Percentiles rank a stretch among this genome's conserved stretches.
Conservation (phyloP, 148 eudicot genomes). For the Suaeda aralocaspica region DNA sequence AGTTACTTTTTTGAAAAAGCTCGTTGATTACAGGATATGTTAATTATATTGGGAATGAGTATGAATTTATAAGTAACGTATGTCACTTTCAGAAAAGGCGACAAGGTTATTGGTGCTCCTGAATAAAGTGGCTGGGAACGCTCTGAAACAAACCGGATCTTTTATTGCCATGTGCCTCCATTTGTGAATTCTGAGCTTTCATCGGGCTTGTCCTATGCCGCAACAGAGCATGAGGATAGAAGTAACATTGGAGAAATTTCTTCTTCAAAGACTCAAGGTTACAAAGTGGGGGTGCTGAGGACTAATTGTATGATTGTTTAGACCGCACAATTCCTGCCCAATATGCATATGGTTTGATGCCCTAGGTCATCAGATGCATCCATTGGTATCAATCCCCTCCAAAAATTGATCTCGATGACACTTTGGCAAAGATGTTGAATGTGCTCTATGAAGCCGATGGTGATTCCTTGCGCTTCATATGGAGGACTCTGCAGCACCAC, state of each 20-base stretch:
- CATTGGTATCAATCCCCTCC: conserved; percentile 55
- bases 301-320: conserved; percentile 96
- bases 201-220: conserved; percentile 17
- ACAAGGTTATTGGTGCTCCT: conserved; percentile 59
- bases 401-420: conserved; percentile 51
- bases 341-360: conserved; percentile 89
- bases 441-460: conserved; percentile 89
- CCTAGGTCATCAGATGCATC: conserved; percentile 84
- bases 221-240: conserved; percentile 20
- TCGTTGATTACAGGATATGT: background rate
- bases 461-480: conserved; percentile 94
- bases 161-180: conserved; percentile 56
- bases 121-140: conserved; percentile 67
- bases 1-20: background rate
- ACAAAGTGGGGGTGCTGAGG: conserved; percentile 84
- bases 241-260: conserved; percentile 13
- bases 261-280: conserved; percentile 32
- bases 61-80: background rate
- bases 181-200: conserved; percentile 34
- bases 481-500: conserved; percentile 98
- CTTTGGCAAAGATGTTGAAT: conserved; percentile 73
- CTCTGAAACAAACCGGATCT: conserved; percentile 73
- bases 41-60: background rate
- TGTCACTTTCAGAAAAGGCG: conserved; percentile 58
- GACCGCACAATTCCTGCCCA: conserved; percentile 98